phyloP scores from a whole-genome alignment of 2,329 filamentous ascomycete genomes.

The Penicillium olsonii region DNA sequence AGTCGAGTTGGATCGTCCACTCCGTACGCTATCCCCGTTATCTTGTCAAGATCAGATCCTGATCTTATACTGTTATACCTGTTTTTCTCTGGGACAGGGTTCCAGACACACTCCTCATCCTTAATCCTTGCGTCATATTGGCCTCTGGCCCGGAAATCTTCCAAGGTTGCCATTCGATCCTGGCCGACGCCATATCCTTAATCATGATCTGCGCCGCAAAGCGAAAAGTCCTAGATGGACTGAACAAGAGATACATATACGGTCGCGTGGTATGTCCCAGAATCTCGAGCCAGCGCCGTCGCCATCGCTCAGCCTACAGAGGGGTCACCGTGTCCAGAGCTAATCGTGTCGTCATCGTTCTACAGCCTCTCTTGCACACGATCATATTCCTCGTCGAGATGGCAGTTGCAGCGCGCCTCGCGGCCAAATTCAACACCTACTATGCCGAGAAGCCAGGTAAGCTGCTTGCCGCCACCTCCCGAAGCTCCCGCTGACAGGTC shows the following conservation, averaged over 20 bases:
- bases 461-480: conserved; percentile 26
- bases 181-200: conserved; percentile 20
- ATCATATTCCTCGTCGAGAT: conserved; percentile 87
- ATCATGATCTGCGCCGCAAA: conserved; percentile 45
- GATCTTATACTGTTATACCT: background rate
- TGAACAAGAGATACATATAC: conserved; percentile 51
- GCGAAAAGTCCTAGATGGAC: conserved; percentile 44
- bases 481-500: conserved; percentile 17
- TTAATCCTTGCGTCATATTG: conserved; percentile 43
- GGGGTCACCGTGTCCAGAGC: conserved; percentile 2
- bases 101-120: conserved; percentile 1
- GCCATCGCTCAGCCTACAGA: background rate
- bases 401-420: conserved; percentile 77
- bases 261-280: conserved; percentile 43
- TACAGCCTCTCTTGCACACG: conserved; percentile 81
- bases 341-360: conserved; percentile 15
- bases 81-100: background rate
- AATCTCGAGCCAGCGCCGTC: background rate
- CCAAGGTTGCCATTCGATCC: conserved; percentile 23
- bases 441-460: conserved; percentile 85
- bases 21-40: background rate
- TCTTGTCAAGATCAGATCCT: background rate
- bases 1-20: background rate
- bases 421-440: conserved; percentile 87
- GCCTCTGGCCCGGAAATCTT: conserved; percentile 29